A percentile compares a stretch with the other conserved stretches of the same genome.
phyloP scores from a whole-genome alignment of 768 basidiomycete genomes.

The Pluteus cervinus region DNA sequence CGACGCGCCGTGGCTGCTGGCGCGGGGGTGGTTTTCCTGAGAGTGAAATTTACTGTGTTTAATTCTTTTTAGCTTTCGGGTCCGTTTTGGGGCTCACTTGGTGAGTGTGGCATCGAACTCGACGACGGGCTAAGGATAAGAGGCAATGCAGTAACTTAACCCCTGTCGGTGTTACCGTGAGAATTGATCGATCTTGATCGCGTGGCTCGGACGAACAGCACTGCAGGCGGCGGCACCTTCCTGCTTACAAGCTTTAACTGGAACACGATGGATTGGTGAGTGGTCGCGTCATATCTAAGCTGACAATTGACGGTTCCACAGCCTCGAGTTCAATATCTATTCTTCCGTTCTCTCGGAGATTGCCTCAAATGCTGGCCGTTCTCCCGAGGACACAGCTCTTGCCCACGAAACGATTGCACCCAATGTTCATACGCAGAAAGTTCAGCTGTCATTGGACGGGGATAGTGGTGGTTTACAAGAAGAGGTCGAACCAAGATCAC shows the following conservation, averaged over 20 bases:
- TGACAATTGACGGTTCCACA: constrained; percentile 20
- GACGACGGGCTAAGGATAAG: neutral
- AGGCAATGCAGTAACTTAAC: neutral
- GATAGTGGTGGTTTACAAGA: constrained; percentile 16
- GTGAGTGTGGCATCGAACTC: neutral
- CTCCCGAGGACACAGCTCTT: constrained; percentile 38
- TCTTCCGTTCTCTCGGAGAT: constrained; percentile 74
- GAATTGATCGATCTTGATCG: neutral
- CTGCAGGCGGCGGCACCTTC: neutral
- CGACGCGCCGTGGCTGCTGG: too few relatives aligned
- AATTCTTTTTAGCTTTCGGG: too few relatives aligned
- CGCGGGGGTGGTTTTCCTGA: too few relatives aligned
- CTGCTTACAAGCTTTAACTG: neutral
- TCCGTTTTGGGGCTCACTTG: neutral
- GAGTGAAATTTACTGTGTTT: too few relatives aligned
- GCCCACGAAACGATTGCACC: constrained; percentile 56
- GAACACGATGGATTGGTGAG: constrained; percentile 50
- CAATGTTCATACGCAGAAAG: constrained; percentile 43
- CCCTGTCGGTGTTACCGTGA: neutral
- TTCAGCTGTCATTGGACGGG: constrained; percentile 3
- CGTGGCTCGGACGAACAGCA: constrained; percentile 1
- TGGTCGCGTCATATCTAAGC: constrained; percentile 2
- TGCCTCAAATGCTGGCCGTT: constrained; percentile 47
- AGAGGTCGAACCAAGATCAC: constrained; percentile 9
- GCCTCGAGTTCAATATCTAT: constrained; percentile 74